Evolutionary conservation across 2,329 filamentous ascomycete genomes (phyloP).

Genomic region (Alternaria novae-zelandiae): DNA sequence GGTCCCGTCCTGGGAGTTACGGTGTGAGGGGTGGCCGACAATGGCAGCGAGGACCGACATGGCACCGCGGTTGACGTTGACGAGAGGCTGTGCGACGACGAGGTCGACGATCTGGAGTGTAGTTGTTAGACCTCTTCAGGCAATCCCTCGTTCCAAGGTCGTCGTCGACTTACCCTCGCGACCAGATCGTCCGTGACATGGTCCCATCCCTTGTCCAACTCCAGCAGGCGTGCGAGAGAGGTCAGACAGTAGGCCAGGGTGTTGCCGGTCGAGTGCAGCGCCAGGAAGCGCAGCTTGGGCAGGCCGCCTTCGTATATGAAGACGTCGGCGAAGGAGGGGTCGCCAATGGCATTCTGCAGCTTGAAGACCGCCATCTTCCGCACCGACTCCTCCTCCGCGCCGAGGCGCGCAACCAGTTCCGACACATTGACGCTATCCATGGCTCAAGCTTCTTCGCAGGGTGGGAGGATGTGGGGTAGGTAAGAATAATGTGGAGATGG

Average conservation of each 20-base stretch:
- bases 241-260: conserved; percentile 95
- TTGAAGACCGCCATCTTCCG: conserved; percentile 99
- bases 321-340: conserved; percentile 93
- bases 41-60: conserved; percentile 96
- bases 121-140: conserved; percentile 13
- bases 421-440: conserved; percentile 64
- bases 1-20: conserved; percentile 62
- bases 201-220: conserved; percentile 98
- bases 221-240: conserved; percentile 82
- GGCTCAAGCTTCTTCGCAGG: conserved; percentile 10
- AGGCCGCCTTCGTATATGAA: conserved; percentile 92
- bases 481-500: conserved; percentile 8
- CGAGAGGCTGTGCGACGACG: conserved; percentile 91
- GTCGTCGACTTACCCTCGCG: conserved; percentile 60
- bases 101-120: conserved; percentile 77
- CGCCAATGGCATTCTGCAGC: conserved; percentile 91
- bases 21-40: conserved; percentile 78
- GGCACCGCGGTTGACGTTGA: conserved; percentile 95
- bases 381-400: conserved; percentile 79
- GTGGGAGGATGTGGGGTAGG: conserved; percentile 19
- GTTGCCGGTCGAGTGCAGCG: conserved; percentile 86
- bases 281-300: conserved; percentile 78
- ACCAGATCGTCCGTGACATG: conserved; percentile 77
- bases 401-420: conserved; percentile 65
- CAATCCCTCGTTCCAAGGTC: neutral